Evolutionary conservation across 1,284 basidiomycete genomes (phyloP).

Genomic region (Leccinum holopus): DNA sequence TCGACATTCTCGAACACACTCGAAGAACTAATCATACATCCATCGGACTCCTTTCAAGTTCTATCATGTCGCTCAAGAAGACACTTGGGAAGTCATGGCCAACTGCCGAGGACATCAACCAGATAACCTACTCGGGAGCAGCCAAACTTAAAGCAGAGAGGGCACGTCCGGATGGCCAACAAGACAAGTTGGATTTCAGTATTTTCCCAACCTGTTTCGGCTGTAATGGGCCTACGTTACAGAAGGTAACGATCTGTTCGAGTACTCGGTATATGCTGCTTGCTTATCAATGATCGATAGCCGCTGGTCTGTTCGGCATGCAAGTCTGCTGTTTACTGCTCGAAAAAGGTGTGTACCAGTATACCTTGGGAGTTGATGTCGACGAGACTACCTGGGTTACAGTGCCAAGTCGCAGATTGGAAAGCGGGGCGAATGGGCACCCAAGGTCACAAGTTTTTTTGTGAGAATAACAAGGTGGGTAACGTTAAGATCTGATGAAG

Average conservation of each 20-base stretch:
- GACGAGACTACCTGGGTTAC: background rate
- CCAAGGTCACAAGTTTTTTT: slow-evolving; percentile 37
- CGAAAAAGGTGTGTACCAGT: slow-evolving; percentile 23
- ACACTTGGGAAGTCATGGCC: slow-evolving; percentile 16
- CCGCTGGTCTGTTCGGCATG: slow-evolving; percentile 32
- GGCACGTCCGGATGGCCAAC: slow-evolving; percentile 28
- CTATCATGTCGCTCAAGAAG: slow-evolving; percentile 23
- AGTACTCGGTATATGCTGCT: background rate
- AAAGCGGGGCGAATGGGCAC: slow-evolving; percentile 30
- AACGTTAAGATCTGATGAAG: background rate
- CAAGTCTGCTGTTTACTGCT: slow-evolving; percentile 33
- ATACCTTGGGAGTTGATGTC: background rate
- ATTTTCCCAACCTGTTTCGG: slow-evolving; percentile 24
- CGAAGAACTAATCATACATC: background rate
- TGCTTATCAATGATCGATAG: slow-evolving; percentile 16
- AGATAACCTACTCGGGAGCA: slow-evolving; percentile 31
- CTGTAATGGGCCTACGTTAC: slow-evolving; percentile 18
- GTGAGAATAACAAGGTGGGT: slow-evolving; percentile 37
- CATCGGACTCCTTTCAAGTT: background rate
- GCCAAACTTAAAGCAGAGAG: slow-evolving; percentile 29
- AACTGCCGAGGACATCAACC: slow-evolving; percentile 29
- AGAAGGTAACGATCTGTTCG: slow-evolving; percentile 21
- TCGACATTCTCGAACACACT: slow-evolving; percentile 1
- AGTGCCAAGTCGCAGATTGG: slow-evolving; percentile 36
- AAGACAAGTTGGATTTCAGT: slow-evolving; percentile 32